Percentiles rank a stretch among this genome's conserved stretches.
These are phyloP conservation scores for Botrytis porri DNA, from an alignment of 2,329 filamentous ascomycete species.

Conservation along the genomic window DNA sequence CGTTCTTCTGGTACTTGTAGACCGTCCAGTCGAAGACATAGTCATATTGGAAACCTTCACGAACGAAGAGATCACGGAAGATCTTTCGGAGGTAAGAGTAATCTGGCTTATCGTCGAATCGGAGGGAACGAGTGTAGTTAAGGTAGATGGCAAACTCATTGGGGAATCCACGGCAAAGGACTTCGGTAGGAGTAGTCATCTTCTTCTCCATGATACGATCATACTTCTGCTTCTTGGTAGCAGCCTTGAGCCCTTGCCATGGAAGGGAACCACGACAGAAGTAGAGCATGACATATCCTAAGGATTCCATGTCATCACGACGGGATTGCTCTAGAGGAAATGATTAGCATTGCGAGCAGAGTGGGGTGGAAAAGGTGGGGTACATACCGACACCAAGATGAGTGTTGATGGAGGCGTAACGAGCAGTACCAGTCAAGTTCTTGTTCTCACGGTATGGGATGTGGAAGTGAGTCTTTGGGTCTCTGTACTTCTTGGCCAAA, in stretches of 20 bases:
- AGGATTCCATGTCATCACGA: slow-evolving; percentile 98
- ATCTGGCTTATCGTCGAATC: slow-evolving; percentile 99
- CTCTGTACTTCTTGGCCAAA: slow-evolving; percentile 98
- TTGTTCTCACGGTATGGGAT: slow-evolving; percentile 99
- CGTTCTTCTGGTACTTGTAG: slow-evolving; percentile 99
- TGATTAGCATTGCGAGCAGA: slow-evolving; percentile 34
- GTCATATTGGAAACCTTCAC: slow-evolving; percentile 99
- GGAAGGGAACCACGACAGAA: slow-evolving; percentile 98
- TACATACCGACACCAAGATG: slow-evolving; percentile 84
- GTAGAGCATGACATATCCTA: slow-evolving; percentile 99
- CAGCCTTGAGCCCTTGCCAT: slow-evolving; percentile 98
- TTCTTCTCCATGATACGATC: slow-evolving; percentile 99
- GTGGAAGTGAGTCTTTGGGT: slow-evolving; percentile 99
- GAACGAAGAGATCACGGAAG: slow-evolving; percentile 98
- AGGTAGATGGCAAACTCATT: slow-evolving; percentile 99
- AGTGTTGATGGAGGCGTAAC: slow-evolving; percentile 98
- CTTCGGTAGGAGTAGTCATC: slow-evolving; percentile 99
- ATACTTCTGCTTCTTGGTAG: slow-evolving; percentile 99
- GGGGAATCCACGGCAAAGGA: slow-evolving; percentile 97
- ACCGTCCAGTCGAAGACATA: slow-evolving; percentile 99
- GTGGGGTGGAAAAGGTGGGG: not conserved
- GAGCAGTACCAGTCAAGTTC: slow-evolving; percentile 97
- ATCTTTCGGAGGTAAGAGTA: slow-evolving; percentile 99
- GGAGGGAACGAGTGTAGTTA: slow-evolving; percentile 97
- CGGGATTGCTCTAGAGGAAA: slow-evolving; percentile 78